Conservation (phyloP, 331 rosid species). For the Malus hybrid region DNA sequence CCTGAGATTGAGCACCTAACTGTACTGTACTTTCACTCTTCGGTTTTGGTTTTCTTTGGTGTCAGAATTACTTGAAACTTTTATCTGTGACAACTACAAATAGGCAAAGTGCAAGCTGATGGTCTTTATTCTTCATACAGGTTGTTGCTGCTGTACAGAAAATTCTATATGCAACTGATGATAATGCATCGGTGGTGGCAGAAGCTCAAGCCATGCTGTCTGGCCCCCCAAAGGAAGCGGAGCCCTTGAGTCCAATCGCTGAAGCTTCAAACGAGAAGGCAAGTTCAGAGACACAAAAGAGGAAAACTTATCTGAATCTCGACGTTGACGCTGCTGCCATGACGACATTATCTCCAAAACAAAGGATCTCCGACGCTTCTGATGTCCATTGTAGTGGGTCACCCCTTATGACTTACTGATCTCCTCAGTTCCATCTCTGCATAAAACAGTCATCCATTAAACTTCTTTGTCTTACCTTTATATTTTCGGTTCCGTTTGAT, state of each 20-base stretch:
- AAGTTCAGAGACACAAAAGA: slow-evolving; percentile 60
- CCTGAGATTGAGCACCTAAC: slow-evolving; percentile 54
- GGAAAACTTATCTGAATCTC: slow-evolving; percentile 58
- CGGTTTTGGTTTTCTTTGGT: neutral
- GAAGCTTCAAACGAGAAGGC: slow-evolving; percentile 66
- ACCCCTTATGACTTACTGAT: slow-evolving; percentile 73
- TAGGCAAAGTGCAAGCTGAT: neutral
- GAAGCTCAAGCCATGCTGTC: slow-evolving; percentile 83
- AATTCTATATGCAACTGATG: slow-evolving; percentile 78
- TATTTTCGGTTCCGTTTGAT: neutral
- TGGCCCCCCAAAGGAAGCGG: slow-evolving; percentile 26
- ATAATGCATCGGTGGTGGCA: slow-evolving; percentile 60
- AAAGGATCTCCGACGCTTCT: slow-evolving; percentile 66
- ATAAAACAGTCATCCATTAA: neutral
- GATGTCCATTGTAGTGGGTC: slow-evolving; percentile 88
- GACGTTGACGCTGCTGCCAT: slow-evolving; percentile 64
- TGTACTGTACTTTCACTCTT: slow-evolving; percentile 21
- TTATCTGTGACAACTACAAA: neutral
- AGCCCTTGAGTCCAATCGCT: slow-evolving; percentile 64
- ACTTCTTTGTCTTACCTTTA: neutral
- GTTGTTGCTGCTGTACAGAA: slow-evolving; percentile 72
- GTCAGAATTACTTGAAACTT: too few relatives aligned
- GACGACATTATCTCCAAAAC: slow-evolving; percentile 68
- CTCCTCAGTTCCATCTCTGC: slow-evolving; percentile 1
- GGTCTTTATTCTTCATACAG: slow-evolving; percentile 25